Evolutionary conservation across 495 filamentous ascomycete species (phyloP), one percentile per base, ranked within the genome.

Genomic region (Entonaema liquescens): DNA sequence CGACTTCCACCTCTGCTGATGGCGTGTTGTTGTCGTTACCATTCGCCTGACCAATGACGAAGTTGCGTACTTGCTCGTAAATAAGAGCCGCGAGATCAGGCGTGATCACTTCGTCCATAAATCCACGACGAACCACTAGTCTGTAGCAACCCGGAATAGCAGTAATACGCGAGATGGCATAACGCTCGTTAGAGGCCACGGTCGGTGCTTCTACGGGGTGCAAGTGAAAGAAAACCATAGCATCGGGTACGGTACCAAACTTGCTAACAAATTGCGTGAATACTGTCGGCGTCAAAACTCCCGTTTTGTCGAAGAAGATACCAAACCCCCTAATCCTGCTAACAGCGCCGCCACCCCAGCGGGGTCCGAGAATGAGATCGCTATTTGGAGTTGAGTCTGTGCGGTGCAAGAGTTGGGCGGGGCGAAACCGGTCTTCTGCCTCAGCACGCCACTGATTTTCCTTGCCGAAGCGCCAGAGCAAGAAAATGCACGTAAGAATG

Each of bases 401-500:
- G 6, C 65, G 75, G 1, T 75, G 79, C 1, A 88, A 63, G 12
- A 88, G 78, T 4, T 83, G 77, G 0, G 79, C 78, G 2, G 82
- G 81, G 21, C 82, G 80, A 62, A 91, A 83, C 0, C 85, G 83
- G 64, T 91, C 89, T 49, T 83, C 80, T 0, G 81, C 83, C 76
- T 93, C 91, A 9, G 90, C 85, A 13, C 73, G 79, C 91, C 91
- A 93, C 74, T 93, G 91, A 56, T 85, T 84, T 63, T 91, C 88
- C 75, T 93, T 93, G 15, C 91, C 91, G 61, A 86, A 92, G 19
- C 91, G 86, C 91, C 91, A 93, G 12, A 92, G 80, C 28, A 92
- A 77, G 67, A 92, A 89, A 26, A 92, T 68, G 31, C 76, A 79
- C 0, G 88, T 81, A 0, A 93, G 80, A 1, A 91, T 73, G 5